Evolutionary conservation across 2,329 filamentous ascomycete genomes (phyloP).

Genomic region (Penicillium sp.): DNA sequence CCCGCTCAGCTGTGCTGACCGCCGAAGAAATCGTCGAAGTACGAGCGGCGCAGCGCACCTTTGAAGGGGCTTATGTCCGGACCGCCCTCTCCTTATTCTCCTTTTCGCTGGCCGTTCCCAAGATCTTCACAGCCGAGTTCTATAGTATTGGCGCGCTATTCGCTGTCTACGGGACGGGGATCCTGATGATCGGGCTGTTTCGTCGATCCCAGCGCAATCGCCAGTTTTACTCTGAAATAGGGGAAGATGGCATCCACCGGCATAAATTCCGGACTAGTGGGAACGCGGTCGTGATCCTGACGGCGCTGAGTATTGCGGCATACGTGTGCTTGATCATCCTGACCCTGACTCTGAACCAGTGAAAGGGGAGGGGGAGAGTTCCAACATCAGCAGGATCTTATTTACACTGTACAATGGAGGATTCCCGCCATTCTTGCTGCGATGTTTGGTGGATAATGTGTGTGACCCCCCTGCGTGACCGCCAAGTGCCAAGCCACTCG

Average conservation of each 20-base stretch:
- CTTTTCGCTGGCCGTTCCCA: conserved; percentile 90
- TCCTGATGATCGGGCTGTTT: conserved; percentile 82
- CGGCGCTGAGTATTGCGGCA: conserved; percentile 64
- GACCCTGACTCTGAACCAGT: neutral
- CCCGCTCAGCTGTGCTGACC: conserved; percentile 80
- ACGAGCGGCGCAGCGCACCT: conserved; percentile 91
- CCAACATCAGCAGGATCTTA: neutral
- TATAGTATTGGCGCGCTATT: conserved; percentile 97
- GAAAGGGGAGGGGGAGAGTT: neutral
- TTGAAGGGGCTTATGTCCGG: conserved; percentile 95
- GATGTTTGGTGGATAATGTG: conserved; percentile 8
- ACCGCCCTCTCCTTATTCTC: conserved; percentile 94
- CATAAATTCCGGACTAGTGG: conserved; percentile 69
- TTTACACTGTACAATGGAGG: conserved; percentile 1
- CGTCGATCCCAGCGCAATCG: conserved; percentile 88
- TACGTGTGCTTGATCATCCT: conserved; percentile 59
- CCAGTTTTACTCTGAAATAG: conserved; percentile 75
- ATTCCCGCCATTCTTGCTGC: conserved; percentile 11
- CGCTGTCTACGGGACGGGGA: conserved; percentile 83
- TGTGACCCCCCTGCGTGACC: conserved; percentile 33
- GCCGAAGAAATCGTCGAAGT: conserved; percentile 88
- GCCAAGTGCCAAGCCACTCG: conserved; percentile 38
- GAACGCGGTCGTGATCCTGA: conserved; percentile 67
- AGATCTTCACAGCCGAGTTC: conserved; percentile 96
- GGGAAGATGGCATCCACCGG: conserved; percentile 63